Conservation (phyloP, 768 basidiomycete species). For the Boletellus sp. region DNA sequence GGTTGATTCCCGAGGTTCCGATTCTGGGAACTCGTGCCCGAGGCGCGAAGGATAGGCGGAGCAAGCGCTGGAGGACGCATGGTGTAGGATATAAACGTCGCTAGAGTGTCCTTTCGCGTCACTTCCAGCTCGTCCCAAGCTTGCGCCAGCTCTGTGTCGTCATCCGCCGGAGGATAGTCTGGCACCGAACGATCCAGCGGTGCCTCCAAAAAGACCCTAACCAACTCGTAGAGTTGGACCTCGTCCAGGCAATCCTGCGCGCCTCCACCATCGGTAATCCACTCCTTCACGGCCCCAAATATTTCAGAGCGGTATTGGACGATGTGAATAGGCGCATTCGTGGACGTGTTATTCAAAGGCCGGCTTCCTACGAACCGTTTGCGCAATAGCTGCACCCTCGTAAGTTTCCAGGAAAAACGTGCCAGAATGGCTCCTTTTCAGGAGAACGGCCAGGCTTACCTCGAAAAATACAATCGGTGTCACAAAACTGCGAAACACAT, state of each 20-base stretch:
- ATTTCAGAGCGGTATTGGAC: conserved; percentile 58
- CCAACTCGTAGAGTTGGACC: conserved; percentile 51
- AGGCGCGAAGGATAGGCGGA: conserved; percentile 25
- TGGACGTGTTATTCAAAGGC: conserved; percentile 40
- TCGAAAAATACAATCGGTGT: conserved; percentile 82
- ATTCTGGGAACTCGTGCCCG: background rate
- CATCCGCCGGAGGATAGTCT: conserved; percentile 31
- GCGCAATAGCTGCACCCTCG: conserved; percentile 54
- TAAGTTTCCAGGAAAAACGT: conserved; percentile 1
- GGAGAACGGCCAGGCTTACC: conserved; percentile 40
- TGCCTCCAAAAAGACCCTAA: conserved; percentile 58
- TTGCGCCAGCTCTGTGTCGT: conserved; percentile 43
- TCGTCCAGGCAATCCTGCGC: conserved; percentile 80
- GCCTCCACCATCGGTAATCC: conserved; percentile 71
- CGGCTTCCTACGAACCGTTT: conserved; percentile 63
- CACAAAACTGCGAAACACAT: conserved; percentile 75
- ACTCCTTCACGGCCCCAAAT: conserved; percentile 62
- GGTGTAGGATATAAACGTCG: conserved; percentile 52
- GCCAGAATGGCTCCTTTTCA: background rate
- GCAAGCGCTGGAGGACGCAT: conserved; percentile 50
- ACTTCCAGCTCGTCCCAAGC: conserved; percentile 46
- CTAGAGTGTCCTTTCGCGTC: conserved; percentile 39
- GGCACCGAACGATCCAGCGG: conserved; percentile 50
- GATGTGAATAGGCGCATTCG: conserved; percentile 43
- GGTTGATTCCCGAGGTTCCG: conserved; percentile 40